Conservation (phyloP, 352 stramenopile genomes). For the Globisporangium rhizosaccharum region DNA sequence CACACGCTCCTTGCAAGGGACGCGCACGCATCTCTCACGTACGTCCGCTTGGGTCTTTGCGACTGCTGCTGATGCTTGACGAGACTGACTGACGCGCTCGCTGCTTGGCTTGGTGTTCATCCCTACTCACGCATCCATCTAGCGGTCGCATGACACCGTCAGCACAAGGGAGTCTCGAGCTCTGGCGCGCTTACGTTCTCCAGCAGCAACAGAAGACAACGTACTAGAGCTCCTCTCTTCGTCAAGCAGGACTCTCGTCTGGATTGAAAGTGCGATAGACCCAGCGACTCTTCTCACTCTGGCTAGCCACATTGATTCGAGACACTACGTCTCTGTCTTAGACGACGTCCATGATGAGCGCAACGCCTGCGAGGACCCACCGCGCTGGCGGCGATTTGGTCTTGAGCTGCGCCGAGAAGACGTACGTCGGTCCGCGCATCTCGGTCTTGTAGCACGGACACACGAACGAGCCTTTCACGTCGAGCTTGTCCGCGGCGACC, state of each 20-base stretch:
- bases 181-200: conserved; percentile 37
- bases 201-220: neutral
- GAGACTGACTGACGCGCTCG: neutral
- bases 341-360: conserved; percentile 94
- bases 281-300: neutral
- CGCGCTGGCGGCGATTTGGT: conserved; percentile 92
- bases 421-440: conserved; percentile 93
- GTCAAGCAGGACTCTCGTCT: no score
- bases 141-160: conserved; percentile 41
- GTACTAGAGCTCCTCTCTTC: no score
- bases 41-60: conserved; percentile 1
- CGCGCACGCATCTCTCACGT: conserved; percentile 19
- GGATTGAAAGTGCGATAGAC: neutral
- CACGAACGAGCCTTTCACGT: conserved; percentile 92
- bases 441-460: conserved; percentile 98
- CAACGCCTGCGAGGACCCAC: conserved; percentile 95
- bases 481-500: conserved; percentile 92
- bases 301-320: neutral
- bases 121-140: neutral
- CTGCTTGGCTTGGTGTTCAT: neutral
- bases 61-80: no score
- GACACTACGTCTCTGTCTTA: neutral
- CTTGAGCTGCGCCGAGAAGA: conserved; percentile 97
- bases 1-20: conserved; percentile 23
- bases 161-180: conserved; percentile 30